Conservation (phyloP, 2,329 filamentous ascomycete genomes). For the Aspergillus carbonarius region DNA sequence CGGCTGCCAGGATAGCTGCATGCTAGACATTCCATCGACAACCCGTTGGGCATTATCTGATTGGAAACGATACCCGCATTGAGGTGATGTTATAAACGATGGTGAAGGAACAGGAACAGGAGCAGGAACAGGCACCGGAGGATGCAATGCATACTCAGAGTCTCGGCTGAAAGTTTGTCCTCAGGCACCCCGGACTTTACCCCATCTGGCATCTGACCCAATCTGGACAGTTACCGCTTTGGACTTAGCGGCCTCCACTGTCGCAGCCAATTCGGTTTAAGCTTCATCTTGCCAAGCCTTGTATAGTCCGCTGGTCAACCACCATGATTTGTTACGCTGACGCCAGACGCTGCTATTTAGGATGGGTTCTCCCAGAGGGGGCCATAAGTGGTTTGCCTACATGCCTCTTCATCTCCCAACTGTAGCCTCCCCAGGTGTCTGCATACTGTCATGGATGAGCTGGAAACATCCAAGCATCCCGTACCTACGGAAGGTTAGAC, state of each 20-base stretch:
- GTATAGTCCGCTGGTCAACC: neutral
- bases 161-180: too few relatives aligned
- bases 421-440: neutral
- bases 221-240: neutral
- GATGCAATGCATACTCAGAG: too few relatives aligned
- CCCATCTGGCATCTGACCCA: neutral
- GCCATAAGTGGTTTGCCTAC: neutral
- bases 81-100: neutral
- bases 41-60: neutral
- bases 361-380: neutral
- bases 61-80: neutral
- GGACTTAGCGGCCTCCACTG: neutral
- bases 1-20: conserved; percentile 4
- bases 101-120: too few relatives aligned
- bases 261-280: neutral
- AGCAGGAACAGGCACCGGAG: too few relatives aligned
- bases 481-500: neutral
- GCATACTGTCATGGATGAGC: neutral
- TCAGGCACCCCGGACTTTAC: too few relatives aligned
- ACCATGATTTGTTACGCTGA: too few relatives aligned
- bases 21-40: neutral
- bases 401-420: neutral
- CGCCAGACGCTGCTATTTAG: neutral
- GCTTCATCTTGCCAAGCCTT: too few relatives aligned
- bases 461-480: neutral